Conservation (phyloP, 768 basidiomycete genomes). For the Boletus sp. region DNA sequence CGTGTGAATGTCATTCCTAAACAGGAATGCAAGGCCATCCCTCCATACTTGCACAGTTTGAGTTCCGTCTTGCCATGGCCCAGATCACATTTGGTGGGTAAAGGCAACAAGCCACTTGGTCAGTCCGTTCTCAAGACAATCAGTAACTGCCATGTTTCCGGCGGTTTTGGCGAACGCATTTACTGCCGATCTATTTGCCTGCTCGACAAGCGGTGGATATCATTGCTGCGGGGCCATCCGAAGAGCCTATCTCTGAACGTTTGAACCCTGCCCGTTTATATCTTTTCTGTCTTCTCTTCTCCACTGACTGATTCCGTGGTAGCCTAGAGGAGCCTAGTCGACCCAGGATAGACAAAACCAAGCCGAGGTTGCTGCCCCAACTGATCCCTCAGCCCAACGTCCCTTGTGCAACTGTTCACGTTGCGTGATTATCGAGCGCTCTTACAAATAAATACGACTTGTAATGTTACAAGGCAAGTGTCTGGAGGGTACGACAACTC, state of each 20-base stretch:
- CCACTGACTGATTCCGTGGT: not conserved
- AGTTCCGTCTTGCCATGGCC: not conserved
- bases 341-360: not conserved
- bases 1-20: slow-evolving; percentile 21
- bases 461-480: not conserved
- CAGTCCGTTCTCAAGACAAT: not conserved
- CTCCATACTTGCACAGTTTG: not conserved
- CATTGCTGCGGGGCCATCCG: not conserved
- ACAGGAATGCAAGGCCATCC: not conserved
- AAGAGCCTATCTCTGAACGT: not conserved
- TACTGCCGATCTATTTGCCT: not conserved
- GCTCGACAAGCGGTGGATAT: not conserved
- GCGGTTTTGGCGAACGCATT: not conserved
- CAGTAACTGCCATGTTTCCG: not conserved
- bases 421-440: not conserved
- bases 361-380: too few species aligned
- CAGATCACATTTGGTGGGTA: not conserved
- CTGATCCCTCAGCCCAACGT: not conserved
- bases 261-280: not conserved
- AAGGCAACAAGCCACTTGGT: not conserved
- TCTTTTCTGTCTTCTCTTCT: not conserved
- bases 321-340: not conserved
- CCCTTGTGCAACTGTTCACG: not conserved
- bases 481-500: not conserved
- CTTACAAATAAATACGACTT: not conserved